phyloP scores from a whole-genome alignment of 768 basidiomycete species.

The Boletus reticuloceps region DNA sequence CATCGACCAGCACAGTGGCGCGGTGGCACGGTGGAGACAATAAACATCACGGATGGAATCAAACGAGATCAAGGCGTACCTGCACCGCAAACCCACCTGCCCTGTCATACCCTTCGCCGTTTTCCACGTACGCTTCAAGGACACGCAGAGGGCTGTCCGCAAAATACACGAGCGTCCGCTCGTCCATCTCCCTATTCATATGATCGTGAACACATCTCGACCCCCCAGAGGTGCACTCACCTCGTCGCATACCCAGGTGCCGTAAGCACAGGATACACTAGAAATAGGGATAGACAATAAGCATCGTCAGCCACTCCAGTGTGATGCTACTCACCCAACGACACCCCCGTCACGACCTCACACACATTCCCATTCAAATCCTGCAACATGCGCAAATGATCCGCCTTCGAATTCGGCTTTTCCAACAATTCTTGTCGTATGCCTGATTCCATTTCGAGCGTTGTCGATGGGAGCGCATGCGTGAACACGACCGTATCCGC shows the following conservation, averaged over 20 bases:
- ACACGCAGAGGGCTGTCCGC: constrained; percentile 56
- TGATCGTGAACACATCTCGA: background rate
- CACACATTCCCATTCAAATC: constrained; percentile 85
- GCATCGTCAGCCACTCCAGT: too few species aligned
- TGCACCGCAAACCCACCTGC: constrained; percentile 96
- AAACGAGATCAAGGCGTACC: constrained; percentile 36
- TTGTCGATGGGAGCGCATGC: constrained; percentile 60
- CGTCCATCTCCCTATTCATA: constrained; percentile 66
- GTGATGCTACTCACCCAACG: constrained; percentile 56
- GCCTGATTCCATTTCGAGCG: constrained; percentile 40
- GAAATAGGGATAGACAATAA: background rate
- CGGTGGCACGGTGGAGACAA: too few species aligned
- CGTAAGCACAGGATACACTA: constrained; percentile 72
- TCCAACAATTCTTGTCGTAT: constrained; percentile 77
- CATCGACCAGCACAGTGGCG: too few species aligned
- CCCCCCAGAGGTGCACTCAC: constrained; percentile 33
- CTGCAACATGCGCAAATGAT: constrained; percentile 84
- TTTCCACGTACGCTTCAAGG: constrained; percentile 78
- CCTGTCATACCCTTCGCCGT: constrained; percentile 80
- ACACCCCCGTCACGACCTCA: constrained; percentile 91
- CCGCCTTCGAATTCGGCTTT: constrained; percentile 76
- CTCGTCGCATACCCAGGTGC: constrained; percentile 75
- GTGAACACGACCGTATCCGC: constrained; percentile 97
- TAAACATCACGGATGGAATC: background rate
- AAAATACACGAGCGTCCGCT: constrained; percentile 78